Evolutionary conservation across 345 rosid genomes (phyloP).

Genomic region (Populus simonii): DNA sequence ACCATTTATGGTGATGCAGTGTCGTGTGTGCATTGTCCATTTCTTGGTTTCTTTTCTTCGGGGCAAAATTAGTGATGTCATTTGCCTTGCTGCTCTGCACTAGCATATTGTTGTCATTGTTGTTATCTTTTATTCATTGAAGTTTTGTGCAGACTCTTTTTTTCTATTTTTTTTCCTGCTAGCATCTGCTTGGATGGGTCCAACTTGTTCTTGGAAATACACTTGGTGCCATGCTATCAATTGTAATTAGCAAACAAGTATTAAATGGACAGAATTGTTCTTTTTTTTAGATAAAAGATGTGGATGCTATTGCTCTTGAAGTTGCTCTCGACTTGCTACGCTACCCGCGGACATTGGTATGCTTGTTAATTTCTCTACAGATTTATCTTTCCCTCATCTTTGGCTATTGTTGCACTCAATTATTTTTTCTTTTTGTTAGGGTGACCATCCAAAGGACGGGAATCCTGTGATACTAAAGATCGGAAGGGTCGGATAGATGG

Average conservation of each 20-base stretch:
- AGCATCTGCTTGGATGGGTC: no score
- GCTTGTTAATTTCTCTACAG: slow-evolving; percentile 10
- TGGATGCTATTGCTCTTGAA: slow-evolving; percentile 57
- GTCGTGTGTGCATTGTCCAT: not conserved
- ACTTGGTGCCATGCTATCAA: not conserved
- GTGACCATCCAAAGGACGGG: slow-evolving; percentile 81
- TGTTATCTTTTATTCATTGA: not conserved
- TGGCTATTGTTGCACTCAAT: not conserved
- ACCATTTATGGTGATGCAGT: not conserved
- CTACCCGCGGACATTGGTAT: slow-evolving; percentile 78
- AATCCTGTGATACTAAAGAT: slow-evolving; percentile 65
- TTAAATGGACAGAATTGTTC: not conserved
- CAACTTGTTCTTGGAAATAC: not conserved
- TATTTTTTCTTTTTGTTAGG: slow-evolving; percentile 44
- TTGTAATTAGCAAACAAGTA: not conserved
- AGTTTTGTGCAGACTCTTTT: not conserved
- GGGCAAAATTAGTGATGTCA: not conserved
- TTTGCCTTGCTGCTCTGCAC: not conserved
- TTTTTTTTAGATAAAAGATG: slow-evolving; percentile 57
- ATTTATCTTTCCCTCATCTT: slow-evolving; percentile 1
- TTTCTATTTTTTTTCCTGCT: not conserved
- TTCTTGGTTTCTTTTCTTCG: not conserved
- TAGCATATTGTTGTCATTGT: not conserved
- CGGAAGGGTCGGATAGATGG: slow-evolving; percentile 59
- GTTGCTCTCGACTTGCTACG: slow-evolving; percentile 75